Conservation (phyloP, 345 rosid genomes). For the Turritis glabra region DNA sequence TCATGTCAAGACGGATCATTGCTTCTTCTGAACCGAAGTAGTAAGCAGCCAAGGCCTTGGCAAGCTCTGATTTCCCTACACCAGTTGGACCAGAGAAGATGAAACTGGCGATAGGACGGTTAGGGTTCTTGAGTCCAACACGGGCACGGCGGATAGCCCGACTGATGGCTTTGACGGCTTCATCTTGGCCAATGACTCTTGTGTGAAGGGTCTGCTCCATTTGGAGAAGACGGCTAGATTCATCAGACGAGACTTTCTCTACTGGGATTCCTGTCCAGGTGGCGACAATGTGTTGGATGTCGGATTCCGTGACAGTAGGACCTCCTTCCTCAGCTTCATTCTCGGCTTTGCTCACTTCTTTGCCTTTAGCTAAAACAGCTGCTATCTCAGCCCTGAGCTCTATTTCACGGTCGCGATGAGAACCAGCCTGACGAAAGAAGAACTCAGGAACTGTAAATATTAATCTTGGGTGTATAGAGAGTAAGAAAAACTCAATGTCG, state of each 20-base stretch:
- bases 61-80: slow-evolving; percentile 98
- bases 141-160: slow-evolving; percentile 98
- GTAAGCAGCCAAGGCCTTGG: slow-evolving; percentile 92
- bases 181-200: slow-evolving; percentile 95
- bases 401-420: slow-evolving; percentile 89
- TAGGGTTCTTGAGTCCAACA: slow-evolving; percentile 97
- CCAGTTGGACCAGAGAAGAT: slow-evolving; percentile 99
- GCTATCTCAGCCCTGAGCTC: slow-evolving; percentile 90
- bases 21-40: slow-evolving; percentile 98
- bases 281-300: slow-evolving; percentile 93
- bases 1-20: slow-evolving; percentile 97
- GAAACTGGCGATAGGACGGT: slow-evolving; percentile 95
- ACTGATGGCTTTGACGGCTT: slow-evolving; percentile 93
- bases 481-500: not conserved
- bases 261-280: slow-evolving; percentile 99
- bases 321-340: slow-evolving; percentile 86
- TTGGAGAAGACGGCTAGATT: slow-evolving; percentile 89
- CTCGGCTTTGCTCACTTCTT: slow-evolving; percentile 96
- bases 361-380: slow-evolving; percentile 80
- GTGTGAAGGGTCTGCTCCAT: slow-evolving; percentile 97
- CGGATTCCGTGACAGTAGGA: slow-evolving; percentile 77
- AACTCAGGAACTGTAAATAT: slow-evolving; percentile 9
- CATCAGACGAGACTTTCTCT: slow-evolving; percentile 94
- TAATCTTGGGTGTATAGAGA: not conserved
- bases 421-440: slow-evolving; percentile 73